Evolutionary conservation across 2,329 filamentous ascomycete genomes (phyloP), one percentile per base, ranked within the genome.

Genomic region (Aspergillus sp.): DNA sequence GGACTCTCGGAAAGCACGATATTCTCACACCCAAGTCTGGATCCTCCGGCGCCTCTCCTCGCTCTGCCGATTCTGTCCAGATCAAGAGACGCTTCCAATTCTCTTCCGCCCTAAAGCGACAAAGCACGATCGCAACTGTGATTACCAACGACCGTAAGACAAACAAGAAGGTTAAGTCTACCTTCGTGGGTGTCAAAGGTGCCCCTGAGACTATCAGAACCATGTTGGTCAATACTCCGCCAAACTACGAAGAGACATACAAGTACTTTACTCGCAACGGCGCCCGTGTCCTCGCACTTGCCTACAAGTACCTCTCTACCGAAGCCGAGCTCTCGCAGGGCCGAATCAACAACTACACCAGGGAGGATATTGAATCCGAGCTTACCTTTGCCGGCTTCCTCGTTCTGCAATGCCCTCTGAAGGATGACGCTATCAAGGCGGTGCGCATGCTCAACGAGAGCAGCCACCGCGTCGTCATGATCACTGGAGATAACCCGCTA

Each of bases 381-480:
- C 82, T 99, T 53, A 88, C 85, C 22, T 99, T 99, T 79, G 95
- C 95, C 63, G 95, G 95, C 62, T 99, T 99, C 82, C 82, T 99
- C 65, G 93, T 99, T 55, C 83, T 99, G 31, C 94, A 97, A 77
- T 97, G 93, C 72, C 95, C 95, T 5, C 84, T 99, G 60, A 99
- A 99, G 80, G 93, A 97, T 28, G 95, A 99, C 76, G 95, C 95
- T 51, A 91, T 96, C 79, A 89, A 95, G 76, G 89, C 95, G 45
- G 92, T 99, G 46, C 92, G 91, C 67, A 97, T 98, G 92, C 85
- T 99, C 70, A 99, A 97, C 74, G 95, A 99, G 82, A 98, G 94
- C 79, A 98, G 93, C 80, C 95, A 99, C 78, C 92, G 95, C 70
- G 93, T 97, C 51, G 91, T 99, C 69, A 99, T 99, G 95, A 99